Conservation (phyloP, 495 filamentous ascomycete species). For the Neurospora sp. region DNA sequence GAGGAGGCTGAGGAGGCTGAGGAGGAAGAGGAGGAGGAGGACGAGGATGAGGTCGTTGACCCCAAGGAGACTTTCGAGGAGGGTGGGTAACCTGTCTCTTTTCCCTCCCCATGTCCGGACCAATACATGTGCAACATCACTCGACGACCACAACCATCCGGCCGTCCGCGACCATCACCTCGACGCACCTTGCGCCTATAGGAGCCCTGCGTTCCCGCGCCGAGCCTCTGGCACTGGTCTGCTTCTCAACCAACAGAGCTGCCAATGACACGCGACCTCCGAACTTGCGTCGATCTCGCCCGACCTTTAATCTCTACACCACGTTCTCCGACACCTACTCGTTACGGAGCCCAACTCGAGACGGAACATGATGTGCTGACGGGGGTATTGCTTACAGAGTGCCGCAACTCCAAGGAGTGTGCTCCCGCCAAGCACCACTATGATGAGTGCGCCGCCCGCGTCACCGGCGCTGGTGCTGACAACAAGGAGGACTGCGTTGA, state of each 20-base stretch:
- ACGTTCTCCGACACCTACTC: background rate
- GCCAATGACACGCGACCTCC: background rate
- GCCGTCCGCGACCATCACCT: background rate
- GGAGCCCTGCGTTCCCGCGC: background rate
- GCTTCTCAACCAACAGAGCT: background rate
- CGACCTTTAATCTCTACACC: background rate
- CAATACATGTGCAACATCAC: background rate
- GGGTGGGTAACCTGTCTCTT: constrained; percentile 50
- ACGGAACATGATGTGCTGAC: constrained; percentile 16
- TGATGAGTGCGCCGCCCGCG: constrained; percentile 93
- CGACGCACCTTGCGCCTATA: background rate
- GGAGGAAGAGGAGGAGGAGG: constrained; percentile 68
- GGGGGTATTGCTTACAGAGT: constrained; percentile 50
- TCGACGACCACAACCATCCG: background rate
- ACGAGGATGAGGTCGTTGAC: constrained; percentile 84
- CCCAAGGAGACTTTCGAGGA: constrained; percentile 81
- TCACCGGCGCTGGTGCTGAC: constrained; percentile 44
- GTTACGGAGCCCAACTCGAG: background rate
- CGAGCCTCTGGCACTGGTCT: background rate
- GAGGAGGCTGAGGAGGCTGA: constrained; percentile 41
- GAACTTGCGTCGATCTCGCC: background rate
- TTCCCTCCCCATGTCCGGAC: background rate
- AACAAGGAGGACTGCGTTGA: constrained; percentile 88
- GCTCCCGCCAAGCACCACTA: constrained; percentile 89
- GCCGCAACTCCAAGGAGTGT: constrained; percentile 75